phyloP scores from a whole-genome alignment of 179 eudicot species.

The Spergularia azorica region DNA sequence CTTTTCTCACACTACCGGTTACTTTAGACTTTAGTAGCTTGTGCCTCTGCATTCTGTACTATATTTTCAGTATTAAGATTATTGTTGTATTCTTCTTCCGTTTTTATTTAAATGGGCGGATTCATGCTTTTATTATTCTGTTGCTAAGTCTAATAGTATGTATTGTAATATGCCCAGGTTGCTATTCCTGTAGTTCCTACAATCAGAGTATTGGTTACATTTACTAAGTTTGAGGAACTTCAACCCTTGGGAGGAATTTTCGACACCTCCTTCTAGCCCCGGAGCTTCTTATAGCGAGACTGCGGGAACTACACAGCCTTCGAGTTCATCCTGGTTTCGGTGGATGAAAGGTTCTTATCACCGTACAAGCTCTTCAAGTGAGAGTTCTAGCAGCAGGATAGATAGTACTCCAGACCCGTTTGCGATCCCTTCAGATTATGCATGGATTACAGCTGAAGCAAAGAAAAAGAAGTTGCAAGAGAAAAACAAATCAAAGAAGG shows the following conservation, averaged over 20 bases:
- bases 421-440: slow-evolving; percentile 30
- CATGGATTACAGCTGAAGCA: slow-evolving; percentile 33
- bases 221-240: slow-evolving; percentile 37
- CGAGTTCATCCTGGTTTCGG: slow-evolving; percentile 33
- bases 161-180: slow-evolving; percentile 20
- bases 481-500: slow-evolving; percentile 30
- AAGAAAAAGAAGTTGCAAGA: slow-evolving; percentile 35
- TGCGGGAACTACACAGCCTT: neutral
- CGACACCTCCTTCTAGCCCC: slow-evolving; percentile 40
- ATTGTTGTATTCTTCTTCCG: too few relatives aligned
- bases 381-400: slow-evolving; percentile 21
- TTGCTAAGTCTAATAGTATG: slow-evolving; percentile 3
- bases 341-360: slow-evolving; percentile 35
- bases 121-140: neutral
- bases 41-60: too few relatives aligned
- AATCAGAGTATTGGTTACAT: slow-evolving; percentile 35
- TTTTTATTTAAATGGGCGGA: neutral
- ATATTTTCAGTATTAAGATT: too few relatives aligned
- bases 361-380: slow-evolving; percentile 21
- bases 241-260: slow-evolving; percentile 32
- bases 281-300: slow-evolving; percentile 3
- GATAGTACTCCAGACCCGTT: slow-evolving; percentile 30
- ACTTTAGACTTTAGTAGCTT: too few relatives aligned
- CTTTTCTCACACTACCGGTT: neutral
- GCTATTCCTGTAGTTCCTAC: slow-evolving; percentile 38